Base-by-base conservation (phyloP, 108 stramenopile species). In the Nitzschia sp. region DNA sequence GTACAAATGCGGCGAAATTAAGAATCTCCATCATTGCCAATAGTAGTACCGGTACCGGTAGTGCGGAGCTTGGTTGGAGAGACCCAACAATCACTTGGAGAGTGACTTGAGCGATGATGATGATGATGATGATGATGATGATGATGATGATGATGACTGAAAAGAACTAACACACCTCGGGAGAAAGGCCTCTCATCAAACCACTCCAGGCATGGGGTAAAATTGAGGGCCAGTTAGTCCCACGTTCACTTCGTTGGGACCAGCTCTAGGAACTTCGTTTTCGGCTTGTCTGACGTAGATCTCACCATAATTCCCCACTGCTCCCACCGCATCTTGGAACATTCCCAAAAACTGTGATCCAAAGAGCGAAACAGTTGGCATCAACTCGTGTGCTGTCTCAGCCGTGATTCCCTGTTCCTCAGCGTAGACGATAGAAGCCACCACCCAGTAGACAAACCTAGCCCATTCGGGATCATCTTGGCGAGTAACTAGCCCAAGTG, bases 381-480 rank as follows among this genome's bases (percentile, higher is more conserved):
- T 80, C 20, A 65, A 17, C 43, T 11, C 21, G 2, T 11, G 11
- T 14, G 44, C 21, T 0, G 41, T 50, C 0, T 70, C 60, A 52
- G 69, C 48, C 2, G 57, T 71, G 17, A 81, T 81, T 6, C 69
- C 67, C 10, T 63, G 10, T 46, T 83, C 78, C 60, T 79, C 71
- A 9, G 85, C 82, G 68, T 71, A 81, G 41, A 86, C 17, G 24
- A 73, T 79, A 17, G 68, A 59, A 41, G 26, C 26, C 7, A 86
- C 69, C 15, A 83, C 70, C 70, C 80, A 81, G 50, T 70, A 71
- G 6, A 83, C 78, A 63, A 81, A 83, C 12, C 75, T 60, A 52
- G 80, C 66, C 66, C 82, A 83, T 25, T 72, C 26, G 10, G 44
- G 38, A 60, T 86, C 85, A 69, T 76, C 71, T 53, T 83, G 63